Evolutionary conservation across 805 yeast species (phyloP), one percentile per base, ranked within the genome.

Genomic region (Lipomyces yamadae): DNA sequence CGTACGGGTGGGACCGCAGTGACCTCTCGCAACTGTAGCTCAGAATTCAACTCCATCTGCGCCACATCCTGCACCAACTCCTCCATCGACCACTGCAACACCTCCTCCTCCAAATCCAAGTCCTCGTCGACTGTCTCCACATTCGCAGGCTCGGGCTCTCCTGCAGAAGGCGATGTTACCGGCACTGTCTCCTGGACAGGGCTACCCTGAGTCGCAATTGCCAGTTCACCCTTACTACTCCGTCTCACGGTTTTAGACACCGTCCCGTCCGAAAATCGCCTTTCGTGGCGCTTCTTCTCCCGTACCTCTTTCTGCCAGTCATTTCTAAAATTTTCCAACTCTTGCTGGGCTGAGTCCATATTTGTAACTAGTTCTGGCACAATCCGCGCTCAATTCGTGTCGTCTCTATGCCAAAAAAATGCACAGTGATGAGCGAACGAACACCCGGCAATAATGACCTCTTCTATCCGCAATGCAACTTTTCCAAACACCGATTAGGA

Each of bases 251-350:
- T 13, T 35, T 18, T 39, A 15, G 54, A 45, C 37, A 24, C 15
- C 29, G 48, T 24, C 54, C 3, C 45, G 42, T 39, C 35, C 30
- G 34, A 32, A 11, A 2, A n/a, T 11, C 30, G 34, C 33, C 39
- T 11, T 37, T 42, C 60, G 8, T 50, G 59, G 33, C 62, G 63
- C 37, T 48, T 54, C 52, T 62, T 61, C 56, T 48, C 62, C 56
- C 37, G 62, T 29, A 70, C 72, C 54, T 70, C 72, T 30, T 66
- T 62, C 58, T 62, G 62, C 72, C 72, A 70, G 8, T 62, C 69
- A 35, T 56, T 39, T n/a, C 72, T 64, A 48, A 70, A 70, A 58
- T 56, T 52, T 32, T 61, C 69, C 32, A 70, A 54, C 39, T 69
- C 72, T 10, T 58, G 62, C 39, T 39, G 37, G 5, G 64, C 18